Evolutionary conservation across 169 alveolate genomes (phyloP), one percentile per base, ranked within the genome.

Genomic region (Fabrea salina): DNA sequence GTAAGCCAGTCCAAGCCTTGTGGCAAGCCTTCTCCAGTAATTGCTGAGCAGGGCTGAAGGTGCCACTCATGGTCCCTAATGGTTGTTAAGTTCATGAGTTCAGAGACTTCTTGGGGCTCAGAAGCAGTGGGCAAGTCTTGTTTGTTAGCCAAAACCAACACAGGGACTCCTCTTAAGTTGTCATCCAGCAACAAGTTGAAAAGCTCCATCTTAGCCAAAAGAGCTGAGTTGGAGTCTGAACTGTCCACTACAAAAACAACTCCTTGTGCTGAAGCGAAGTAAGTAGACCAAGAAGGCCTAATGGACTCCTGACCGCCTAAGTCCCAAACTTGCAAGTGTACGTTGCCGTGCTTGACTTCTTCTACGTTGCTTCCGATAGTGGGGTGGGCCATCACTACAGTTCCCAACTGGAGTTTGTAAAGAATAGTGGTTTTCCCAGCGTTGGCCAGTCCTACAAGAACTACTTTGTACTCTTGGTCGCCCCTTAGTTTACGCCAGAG

Each of bases 101-200:
- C 89, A 54, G 84, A 70, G 39, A 95, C 90, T 71, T 91, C 92
- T 74, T 95, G 85, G 1, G 95, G 91, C 30, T 88, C 77, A 61
- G 95, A 85, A 16, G 99, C 97, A 50, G 97, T 96, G 13, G 95
- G 92, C n/a, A 97, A 88, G 86, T 97, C 99, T 80, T 96, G 98
- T 86, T 98, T 98, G 85, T 98, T 98, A 54, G 99, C 98, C 72
- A 97, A 94, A 35, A 96, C 93, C 44, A 61, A 27, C 11, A 61
- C n/a, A 16, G 75, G 75, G n/a, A 30, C 94, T 13, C 87, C 79
- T 83, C 95, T 79, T 35, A 90, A 90, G 43, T 76, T 80, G 64
- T 97, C 99, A 75, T 97, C 96, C 80, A 91, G 87, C 53, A 98
- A 92, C 44, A 98, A 90, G 75, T 89, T 82, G 76, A 93, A 90